Evolutionary conservation across 306 rosid species (phyloP), one percentile per base, ranked within the genome.

Genomic region (Vicia villosa): DNA sequence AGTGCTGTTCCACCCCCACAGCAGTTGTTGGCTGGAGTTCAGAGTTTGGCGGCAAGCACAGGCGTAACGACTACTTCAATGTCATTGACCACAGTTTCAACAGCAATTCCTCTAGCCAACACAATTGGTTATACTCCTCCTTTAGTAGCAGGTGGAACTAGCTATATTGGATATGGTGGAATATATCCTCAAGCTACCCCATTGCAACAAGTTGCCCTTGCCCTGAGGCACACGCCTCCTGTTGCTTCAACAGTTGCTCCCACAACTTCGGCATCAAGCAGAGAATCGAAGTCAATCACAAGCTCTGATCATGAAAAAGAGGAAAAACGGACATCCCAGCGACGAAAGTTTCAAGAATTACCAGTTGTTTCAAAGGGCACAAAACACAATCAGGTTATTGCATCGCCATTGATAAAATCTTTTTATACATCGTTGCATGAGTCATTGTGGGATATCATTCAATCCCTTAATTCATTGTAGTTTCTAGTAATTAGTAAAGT

Each of bases 101-200:
- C 77, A 55, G 73, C 70, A 42, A 77, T 77, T 51, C 68, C 67
- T 67, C 78, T 83, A 75, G 74, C 87, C 68, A 85, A 81, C 37
- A 59, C 69, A 34, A 82, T 64, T 76, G 84, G 88, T 47, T 84
- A 80, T 72, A 14, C 80, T 51, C 79, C 66, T 43, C 88, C 89
- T 73, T 52, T 66, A 47, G 58, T 80, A 80, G 76, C 92, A 38
- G 56, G 84, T 79, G 91, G 91, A 73, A 91, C 97, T 64, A 87
- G 89, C 86, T 94, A 94, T 76, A 80, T 71, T 77, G 99, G 97
- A 75, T 94, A 94, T 77, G 96, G 89, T 49, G 97, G 97, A 73
- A 84, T 94, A 83, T 94, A 94, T 87, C 97, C 99, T 66, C 97
- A 87, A 77, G 97, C 90, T 59, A 90, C 99, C 58, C 89, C 99